Conservation (phyloP, 345 rosid species). For the Eutrema yunnanense region DNA sequence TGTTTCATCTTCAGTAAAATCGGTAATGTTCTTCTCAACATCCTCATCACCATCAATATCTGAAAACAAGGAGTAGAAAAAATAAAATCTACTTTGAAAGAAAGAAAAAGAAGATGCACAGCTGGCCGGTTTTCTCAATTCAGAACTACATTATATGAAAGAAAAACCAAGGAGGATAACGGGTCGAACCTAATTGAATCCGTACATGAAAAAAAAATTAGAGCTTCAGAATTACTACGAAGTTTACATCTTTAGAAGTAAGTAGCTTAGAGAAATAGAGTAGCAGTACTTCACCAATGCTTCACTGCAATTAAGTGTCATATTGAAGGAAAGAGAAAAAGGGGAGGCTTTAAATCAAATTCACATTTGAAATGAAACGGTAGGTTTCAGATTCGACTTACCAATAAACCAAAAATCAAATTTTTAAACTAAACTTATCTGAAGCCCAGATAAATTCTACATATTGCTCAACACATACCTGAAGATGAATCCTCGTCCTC, state of each 20-base stretch:
- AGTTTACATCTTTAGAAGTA: not conserved
- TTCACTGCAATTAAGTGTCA: conserved; percentile 5
- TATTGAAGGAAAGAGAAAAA: conserved; percentile 1
- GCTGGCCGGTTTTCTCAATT: not conserved
- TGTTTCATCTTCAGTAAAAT: conserved; percentile 30
- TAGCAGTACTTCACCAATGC: not conserved
- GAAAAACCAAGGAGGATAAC: not conserved
- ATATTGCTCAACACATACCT: conserved; percentile 22
- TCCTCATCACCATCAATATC: conserved; percentile 45
- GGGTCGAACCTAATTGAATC: not conserved
- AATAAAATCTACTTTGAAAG: not conserved
- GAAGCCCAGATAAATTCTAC: not conserved
- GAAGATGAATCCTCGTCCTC: conserved; percentile 45
- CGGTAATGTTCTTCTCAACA: conserved; percentile 30
- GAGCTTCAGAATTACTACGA: not conserved
- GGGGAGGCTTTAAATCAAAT: not conserved
- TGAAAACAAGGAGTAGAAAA: conserved; percentile 25
- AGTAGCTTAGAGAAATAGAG: not conserved
- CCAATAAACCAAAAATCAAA: not conserved
- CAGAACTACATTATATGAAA: not conserved
- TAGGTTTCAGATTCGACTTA: not conserved
- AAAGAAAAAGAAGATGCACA: not conserved
- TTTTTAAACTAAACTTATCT: not conserved
- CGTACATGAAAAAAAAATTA: not conserved
- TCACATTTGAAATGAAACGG: not conserved